Evolutionary conservation across 169 alveolate genomes (phyloP), one percentile per base, ranked within the genome.

Genomic region (Cryptosporidium andersoni): DNA sequence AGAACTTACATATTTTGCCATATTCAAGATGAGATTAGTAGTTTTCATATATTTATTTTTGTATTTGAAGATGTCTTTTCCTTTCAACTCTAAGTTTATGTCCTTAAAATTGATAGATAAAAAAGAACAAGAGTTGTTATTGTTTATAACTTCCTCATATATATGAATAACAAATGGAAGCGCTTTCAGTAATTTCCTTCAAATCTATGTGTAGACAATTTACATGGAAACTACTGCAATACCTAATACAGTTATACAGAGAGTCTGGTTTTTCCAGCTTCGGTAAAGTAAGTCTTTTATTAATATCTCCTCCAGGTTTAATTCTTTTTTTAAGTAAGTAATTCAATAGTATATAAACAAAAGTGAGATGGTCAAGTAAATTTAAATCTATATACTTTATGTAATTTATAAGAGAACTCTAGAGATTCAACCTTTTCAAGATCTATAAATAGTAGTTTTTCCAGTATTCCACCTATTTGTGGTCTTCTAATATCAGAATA

Each of bases 131-230:
- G n/a, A 51, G 12, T 51, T 51, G 0, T 51, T 51, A 11, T 12
- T 51, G 56, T 12, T 12, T 51, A 12, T 63, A 3, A 42, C 60
- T 56, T 74, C 68, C 5, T 74, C 64, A 36, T 74, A 74, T 42
- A 60, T 74, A 68, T 11, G 36, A 58, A 53, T 47, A 42, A 25
- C 85, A 74, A n/a, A 74, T 74, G 43, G 68, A 74, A 2, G 48
- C 62, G 3, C 85, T 68, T 4, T 58, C 45, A 2, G 51, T 39
- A 43, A 74, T 55, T 74, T 58, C 60, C 14, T 58, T 60, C 12
- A 68, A 74, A 58, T 74, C 85, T 3, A 68, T 66, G 25, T 74
- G 68, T 4, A 74, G 14, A 43, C 85, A 74, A 16, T 74, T 8
- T 25, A 1, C 11, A 39, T 55, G 85, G 16, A 58, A 74, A 16